Evolutionary conservation across 106 monocot species (phyloP), one percentile per base, ranked within the genome.

Genomic region (Acorus gramineus): DNA sequence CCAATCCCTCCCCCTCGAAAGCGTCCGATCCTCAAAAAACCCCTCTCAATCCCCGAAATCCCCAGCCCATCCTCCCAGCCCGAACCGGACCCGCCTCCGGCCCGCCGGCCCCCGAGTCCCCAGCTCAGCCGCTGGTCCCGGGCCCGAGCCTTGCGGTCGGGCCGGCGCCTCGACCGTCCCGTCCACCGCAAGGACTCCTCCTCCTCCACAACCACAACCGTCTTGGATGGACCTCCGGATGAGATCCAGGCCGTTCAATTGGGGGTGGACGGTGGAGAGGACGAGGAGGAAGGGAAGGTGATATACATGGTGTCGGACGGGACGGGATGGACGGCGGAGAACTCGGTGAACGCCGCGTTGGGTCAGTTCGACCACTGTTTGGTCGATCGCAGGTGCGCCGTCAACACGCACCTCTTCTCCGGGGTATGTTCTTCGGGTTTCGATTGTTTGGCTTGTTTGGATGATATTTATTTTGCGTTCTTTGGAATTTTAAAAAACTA

Each of bases 271-370:
- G 63, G 73, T 7, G 64, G 8, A 42, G 66, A 47, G 60, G 61
- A 42, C 13, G 59, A 58, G 8, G 72, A 62, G 44, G 68, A 14
- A 12, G 93, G 77, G 72, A 94, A 94, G 78, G 54, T 73, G 65
- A 94, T 94, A 50, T 94, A 90, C 66, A 86, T 90, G 90, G 90
- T 95, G 52, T 95, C 90, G 3, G 94, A 95, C 55, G 94, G 94
- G 14, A 95, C 94, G 50, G 94, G 94, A 44, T 86, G 76, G 84
- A 95, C 94, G 71, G 89, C 89, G 60, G 94, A 95, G 84, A 77
- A 95, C 56, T 86, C 94, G 50, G 94, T 95, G 44, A 87, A 74
- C 67, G 81, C 90, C 14, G 81, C 90, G 57, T 66, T 95, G 49
- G 90, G 94, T 4, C 90, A 95, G 84, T 95, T 95, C 75, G 94